A percentile compares a stretch with the other conserved stretches of the same genome.
phyloP scores from a whole-genome alignment of 805 yeast species.

The Saccharomycopsis microspora region DNA sequence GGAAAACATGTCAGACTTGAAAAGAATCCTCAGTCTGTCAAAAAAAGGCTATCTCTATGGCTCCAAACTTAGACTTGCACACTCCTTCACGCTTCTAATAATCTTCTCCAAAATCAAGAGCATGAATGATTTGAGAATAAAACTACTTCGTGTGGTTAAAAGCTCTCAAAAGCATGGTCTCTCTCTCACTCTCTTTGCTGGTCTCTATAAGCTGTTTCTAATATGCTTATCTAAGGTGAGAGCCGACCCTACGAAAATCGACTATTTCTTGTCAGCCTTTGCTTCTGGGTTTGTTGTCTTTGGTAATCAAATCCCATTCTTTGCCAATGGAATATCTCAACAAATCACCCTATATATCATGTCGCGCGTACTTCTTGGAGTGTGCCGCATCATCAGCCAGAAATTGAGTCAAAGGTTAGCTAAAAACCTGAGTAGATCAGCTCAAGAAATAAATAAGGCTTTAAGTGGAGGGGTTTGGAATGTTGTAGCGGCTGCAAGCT shows the following conservation, averaged over 20 bases:
- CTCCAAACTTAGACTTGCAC: slow-evolving; percentile 10
- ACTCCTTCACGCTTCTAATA: slow-evolving; percentile 8
- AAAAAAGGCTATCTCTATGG: slow-evolving; percentile 14
- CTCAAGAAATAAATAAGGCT: not conserved
- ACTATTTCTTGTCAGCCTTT: slow-evolving; percentile 4
- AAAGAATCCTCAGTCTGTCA: not conserved
- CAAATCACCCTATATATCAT: slow-evolving; percentile 11
- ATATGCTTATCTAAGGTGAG: not conserved
- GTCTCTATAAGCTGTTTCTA: slow-evolving; percentile 2
- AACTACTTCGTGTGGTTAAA: not conserved
- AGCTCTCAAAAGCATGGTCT: slow-evolving; percentile 13
- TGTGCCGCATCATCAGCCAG: slow-evolving; percentile 7
- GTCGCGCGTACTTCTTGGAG: slow-evolving; percentile 10
- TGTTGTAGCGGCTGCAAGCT: slow-evolving; percentile 2
- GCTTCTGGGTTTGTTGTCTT: slow-evolving; percentile 9
- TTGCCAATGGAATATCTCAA: slow-evolving; percentile 7
- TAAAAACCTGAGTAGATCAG: not conserved
- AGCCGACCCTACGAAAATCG: not conserved
- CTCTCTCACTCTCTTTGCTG: slow-evolving; percentile 8
- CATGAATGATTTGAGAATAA: not conserved
- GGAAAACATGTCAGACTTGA: no score
- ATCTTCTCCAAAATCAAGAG: not conserved
- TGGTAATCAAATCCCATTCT: slow-evolving; percentile 8
- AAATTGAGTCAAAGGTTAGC: not conserved
- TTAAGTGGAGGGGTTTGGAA: slow-evolving; percentile 5